A percentile compares a stretch with the other conserved stretches of the same genome.
Evolutionary conservation across 108 stramenopile genomes (phyloP).

Genomic region (Aurantiochytrium sp.): DNA sequence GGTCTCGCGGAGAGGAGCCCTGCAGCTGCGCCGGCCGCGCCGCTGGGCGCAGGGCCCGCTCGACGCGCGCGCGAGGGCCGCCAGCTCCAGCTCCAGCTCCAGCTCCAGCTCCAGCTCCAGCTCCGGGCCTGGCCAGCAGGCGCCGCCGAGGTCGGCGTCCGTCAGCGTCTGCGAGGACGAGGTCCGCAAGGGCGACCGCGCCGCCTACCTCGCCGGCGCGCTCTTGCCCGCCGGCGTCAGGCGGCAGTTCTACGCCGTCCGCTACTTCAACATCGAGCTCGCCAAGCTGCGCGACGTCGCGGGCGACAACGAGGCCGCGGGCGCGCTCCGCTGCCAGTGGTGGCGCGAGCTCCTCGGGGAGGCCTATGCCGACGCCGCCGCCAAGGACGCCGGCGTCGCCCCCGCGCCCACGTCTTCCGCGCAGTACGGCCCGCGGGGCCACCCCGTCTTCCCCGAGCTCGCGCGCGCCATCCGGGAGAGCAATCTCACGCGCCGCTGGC

Average conservation of each 20-base stretch:
- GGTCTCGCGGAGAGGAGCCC: no score
- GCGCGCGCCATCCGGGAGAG: neutral
- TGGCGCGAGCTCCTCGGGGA: neutral
- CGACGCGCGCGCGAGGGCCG: no score
- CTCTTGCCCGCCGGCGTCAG: neutral
- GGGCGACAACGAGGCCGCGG: neutral
- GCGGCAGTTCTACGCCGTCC: neutral
- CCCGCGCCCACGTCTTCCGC: neutral
- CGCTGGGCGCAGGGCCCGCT: no score
- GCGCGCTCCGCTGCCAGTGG: neutral
- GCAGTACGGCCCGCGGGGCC: neutral
- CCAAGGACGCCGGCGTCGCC: neutral
- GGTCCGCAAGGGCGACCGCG: neutral
- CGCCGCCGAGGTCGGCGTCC: no score
- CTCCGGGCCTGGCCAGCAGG: no score
- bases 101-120: no score
- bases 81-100: no score
- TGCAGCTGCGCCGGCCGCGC: no score
- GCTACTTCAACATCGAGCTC: slow-evolving; percentile 1
- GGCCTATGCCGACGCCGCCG: neutral
- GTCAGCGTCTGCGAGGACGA: neutral
- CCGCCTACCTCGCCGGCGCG: neutral
- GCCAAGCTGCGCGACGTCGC: neutral
- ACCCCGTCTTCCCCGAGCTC: neutral
- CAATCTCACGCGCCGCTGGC: neutral